Evolutionary conservation across 1,284 basidiomycete genomes (phyloP).

Genomic region (Ustilago esculenta): DNA sequence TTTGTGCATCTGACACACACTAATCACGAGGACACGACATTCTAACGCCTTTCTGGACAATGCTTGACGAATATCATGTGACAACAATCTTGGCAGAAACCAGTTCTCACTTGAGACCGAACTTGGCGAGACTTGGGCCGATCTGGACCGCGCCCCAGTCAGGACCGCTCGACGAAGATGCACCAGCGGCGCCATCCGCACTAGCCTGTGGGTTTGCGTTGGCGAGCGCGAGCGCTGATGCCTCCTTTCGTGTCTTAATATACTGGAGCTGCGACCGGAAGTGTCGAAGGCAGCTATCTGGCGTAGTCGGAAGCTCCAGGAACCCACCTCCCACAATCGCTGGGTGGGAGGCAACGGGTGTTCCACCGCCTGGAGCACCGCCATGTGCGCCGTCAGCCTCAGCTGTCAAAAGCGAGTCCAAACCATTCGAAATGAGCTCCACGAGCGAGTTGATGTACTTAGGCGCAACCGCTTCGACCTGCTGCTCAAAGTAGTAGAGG

Average conservation of each 20-base stretch:
- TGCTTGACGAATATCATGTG: too few species aligned
- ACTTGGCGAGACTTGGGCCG: constrained; percentile 40
- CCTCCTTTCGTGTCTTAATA: constrained; percentile 79
- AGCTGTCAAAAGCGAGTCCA: constrained; percentile 44
- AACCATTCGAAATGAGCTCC: constrained; percentile 61
- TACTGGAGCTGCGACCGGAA: constrained; percentile 88
- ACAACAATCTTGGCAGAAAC: too few species aligned
- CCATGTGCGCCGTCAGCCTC: constrained; percentile 29
- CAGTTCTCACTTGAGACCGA: constrained; percentile 33
- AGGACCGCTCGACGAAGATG: constrained; percentile 16
- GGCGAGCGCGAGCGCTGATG: constrained; percentile 25
- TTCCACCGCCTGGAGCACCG: constrained; percentile 6
- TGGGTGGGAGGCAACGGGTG: constrained; percentile 18
- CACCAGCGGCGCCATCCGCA: constrained; percentile 31
- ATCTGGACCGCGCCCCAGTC: constrained; percentile 62
- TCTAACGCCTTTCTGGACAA: too few species aligned
- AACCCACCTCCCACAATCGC: constrained; percentile 72
- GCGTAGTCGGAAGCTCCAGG: constrained; percentile 86
- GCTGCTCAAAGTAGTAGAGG: constrained; percentile 65
- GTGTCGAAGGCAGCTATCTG: constrained; percentile 89
- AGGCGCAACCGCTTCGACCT: constrained; percentile 62
- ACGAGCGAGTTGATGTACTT: constrained; percentile 65
- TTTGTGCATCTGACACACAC: too few species aligned
- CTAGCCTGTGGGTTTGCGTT: constrained; percentile 27
- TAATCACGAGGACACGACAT: too few species aligned